Conservation (phyloP, 306 rosid genomes). For the Dalbergia oliveri region DNA sequence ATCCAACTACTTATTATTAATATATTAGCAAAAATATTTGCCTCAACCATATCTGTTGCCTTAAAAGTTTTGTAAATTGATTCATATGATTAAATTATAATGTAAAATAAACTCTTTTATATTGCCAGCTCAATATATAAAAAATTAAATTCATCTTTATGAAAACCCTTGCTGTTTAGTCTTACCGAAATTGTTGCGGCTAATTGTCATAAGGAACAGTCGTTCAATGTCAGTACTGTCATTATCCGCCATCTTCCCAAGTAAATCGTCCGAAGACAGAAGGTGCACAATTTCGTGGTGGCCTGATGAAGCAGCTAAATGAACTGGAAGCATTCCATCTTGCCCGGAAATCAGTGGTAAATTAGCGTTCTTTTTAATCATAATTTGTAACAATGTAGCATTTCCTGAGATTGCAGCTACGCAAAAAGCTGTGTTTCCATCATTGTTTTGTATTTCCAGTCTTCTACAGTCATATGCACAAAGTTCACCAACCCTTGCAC, state of each 20-base stretch:
- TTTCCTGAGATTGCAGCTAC: slow-evolving; percentile 23
- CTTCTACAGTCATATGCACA: not conserved
- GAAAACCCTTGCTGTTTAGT: too few species aligned
- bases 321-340: slow-evolving; percentile 24
- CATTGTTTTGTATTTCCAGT: not conserved
- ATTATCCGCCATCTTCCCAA: not conserved
- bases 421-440: slow-evolving; percentile 32
- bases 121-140: too few species aligned
- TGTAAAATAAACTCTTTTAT: too few species aligned
- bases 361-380: not conserved
- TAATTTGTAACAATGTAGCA: not conserved
- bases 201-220: too few species aligned
- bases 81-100: too few species aligned
- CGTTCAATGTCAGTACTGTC: too few species aligned
- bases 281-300: not conserved
- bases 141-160: too few species aligned
- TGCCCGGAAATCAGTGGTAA: not conserved
- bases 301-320: not conserved
- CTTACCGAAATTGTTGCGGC: too few species aligned
- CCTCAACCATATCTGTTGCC: too few species aligned
- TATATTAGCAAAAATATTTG: too few species aligned
- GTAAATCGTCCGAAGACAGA: not conserved
- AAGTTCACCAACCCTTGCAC: not conserved
- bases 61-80: too few species aligned
- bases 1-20: too few species aligned